phyloP scores from a whole-genome alignment of 257 asterid genomes.

The Eustoma russellianum region DNA sequence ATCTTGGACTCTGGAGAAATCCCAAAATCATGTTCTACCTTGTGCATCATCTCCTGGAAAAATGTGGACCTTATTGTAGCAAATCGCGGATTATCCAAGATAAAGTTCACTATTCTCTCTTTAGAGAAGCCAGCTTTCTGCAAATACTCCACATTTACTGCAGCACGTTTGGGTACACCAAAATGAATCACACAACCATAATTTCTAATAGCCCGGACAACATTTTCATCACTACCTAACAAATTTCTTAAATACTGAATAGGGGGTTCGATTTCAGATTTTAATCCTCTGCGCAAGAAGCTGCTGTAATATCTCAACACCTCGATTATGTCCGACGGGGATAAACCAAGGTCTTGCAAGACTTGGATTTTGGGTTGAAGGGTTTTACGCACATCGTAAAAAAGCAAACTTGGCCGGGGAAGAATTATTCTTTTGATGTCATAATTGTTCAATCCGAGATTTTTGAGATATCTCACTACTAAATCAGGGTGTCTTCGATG shows the following conservation, averaged over 20 bases:
- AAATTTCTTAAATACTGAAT: slow-evolving; percentile 3
- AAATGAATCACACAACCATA: not conserved
- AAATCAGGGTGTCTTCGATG: slow-evolving; percentile 6
- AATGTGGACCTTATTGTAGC: not conserved
- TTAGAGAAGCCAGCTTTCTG: not conserved
- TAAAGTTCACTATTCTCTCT: not conserved
- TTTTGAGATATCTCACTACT: slow-evolving; percentile 8
- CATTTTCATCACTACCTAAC: slow-evolving; percentile 11
- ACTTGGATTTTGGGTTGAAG: slow-evolving; percentile 15
- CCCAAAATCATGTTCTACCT: slow-evolving; percentile 7
- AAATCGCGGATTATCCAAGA: not conserved
- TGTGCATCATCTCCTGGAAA: slow-evolving; percentile 2
- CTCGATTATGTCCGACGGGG: slow-evolving; percentile 8
- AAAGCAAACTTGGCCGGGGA: slow-evolving; percentile 6
- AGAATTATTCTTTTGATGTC: slow-evolving; percentile 11
- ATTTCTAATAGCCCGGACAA: slow-evolving; percentile 5
- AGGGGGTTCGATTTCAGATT: slow-evolving; percentile 1
- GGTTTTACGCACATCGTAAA: slow-evolving; percentile 3
- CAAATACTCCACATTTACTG: slow-evolving; percentile 3
- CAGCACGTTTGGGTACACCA: not conserved
- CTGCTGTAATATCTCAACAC: not conserved
- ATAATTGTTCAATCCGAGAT: slow-evolving; percentile 2
- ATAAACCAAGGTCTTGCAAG: slow-evolving; percentile 6
- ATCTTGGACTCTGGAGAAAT: slow-evolving; percentile 2
- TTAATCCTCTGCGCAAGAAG: not conserved